Evolutionary conservation across 148 eudicot species (phyloP).

Genomic region (Bassia scoparia): DNA sequence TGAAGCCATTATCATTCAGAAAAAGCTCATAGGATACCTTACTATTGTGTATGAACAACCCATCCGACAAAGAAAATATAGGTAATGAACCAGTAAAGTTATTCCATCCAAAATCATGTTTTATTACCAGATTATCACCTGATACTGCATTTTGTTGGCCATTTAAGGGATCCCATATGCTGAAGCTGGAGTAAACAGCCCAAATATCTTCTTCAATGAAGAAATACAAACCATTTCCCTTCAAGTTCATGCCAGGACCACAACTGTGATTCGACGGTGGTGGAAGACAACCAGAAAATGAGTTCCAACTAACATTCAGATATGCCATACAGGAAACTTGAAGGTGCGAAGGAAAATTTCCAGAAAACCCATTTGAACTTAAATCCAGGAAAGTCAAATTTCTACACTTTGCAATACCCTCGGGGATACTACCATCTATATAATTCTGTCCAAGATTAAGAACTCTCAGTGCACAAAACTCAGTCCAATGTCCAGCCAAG

Average conservation of each 20-base stretch:
- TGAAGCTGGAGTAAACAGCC: conserved; percentile 29
- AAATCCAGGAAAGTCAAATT: conserved; percentile 53
- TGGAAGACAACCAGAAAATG: conserved; percentile 36
- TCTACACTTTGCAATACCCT: conserved; percentile 37
- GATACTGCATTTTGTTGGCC: conserved; percentile 2
- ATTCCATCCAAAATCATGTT: conserved; percentile 53
- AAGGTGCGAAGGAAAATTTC: conserved; percentile 37
- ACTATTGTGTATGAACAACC: conserved; percentile 15
- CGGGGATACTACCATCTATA: conserved; percentile 38
- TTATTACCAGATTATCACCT: conserved; percentile 24
- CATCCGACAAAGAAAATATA: conserved; percentile 31
- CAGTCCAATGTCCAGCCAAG: conserved; percentile 37
- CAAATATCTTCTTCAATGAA: conserved; percentile 33
- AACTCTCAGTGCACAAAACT: conserved; percentile 25
- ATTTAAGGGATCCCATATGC: conserved; percentile 26
- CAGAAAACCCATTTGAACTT: conserved; percentile 45
- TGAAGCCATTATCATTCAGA: conserved; percentile 40
- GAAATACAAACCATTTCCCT: conserved; percentile 20
- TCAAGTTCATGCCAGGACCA: conserved; percentile 26
- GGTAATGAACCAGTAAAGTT: conserved; percentile 39
- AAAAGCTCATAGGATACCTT: conserved; percentile 29
- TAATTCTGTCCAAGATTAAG: conserved; percentile 49
- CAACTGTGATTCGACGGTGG: conserved; percentile 24
- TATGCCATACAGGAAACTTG: conserved; percentile 43
- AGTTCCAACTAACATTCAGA: conserved; percentile 49